A percentile compares a stretch with the other conserved stretches of the same genome.
Conservation (phyloP, 2,329 filamentous ascomycete species). For the Exophiala alcalophila region DNA sequence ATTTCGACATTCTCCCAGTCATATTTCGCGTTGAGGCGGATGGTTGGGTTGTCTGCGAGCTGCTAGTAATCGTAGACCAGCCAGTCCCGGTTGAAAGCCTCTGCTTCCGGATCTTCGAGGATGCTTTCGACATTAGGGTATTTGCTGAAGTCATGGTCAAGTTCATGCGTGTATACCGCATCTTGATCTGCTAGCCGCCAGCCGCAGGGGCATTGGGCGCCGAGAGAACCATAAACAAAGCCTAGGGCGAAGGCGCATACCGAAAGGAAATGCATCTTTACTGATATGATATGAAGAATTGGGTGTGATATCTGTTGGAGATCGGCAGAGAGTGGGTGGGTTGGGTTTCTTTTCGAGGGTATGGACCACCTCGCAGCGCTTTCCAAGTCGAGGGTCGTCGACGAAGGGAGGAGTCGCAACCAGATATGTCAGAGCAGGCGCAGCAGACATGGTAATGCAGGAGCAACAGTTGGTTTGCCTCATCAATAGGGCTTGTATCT, state of each 20-base stretch:
- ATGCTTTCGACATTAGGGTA: conserved; percentile 26
- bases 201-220: conserved; percentile 23
- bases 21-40: conserved; percentile 31
- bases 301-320: too few relatives aligned
- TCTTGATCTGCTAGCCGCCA: conserved; percentile 24
- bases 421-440: too few relatives aligned
- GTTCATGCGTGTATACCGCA: conserved; percentile 32
- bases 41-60: conserved; percentile 27
- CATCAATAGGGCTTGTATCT: conserved; percentile 29
- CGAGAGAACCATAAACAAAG: not conserved
- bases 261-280: conserved; percentile 13
- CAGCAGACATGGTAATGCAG: too few relatives aligned
- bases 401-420: too few relatives aligned
- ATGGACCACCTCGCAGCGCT: too few relatives aligned
- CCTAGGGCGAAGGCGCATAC: conserved; percentile 7
- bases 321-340: too few relatives aligned
- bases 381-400: too few relatives aligned
- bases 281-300: conserved; percentile 1
- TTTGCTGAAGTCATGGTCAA: conserved; percentile 31
- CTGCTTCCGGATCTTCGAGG: conserved; percentile 18
- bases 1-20: conserved; percentile 32
- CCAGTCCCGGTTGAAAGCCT: conserved; percentile 31
- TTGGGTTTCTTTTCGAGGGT: too few relatives aligned
- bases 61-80: conserved; percentile 33
- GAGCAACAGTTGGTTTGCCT: too few relatives aligned